A percentile compares a stretch with the other conserved stretches of the same genome.
phyloP scores from a whole-genome alignment of 2,329 filamentous ascomycete species.

The Monosporascus sp. region DNA sequence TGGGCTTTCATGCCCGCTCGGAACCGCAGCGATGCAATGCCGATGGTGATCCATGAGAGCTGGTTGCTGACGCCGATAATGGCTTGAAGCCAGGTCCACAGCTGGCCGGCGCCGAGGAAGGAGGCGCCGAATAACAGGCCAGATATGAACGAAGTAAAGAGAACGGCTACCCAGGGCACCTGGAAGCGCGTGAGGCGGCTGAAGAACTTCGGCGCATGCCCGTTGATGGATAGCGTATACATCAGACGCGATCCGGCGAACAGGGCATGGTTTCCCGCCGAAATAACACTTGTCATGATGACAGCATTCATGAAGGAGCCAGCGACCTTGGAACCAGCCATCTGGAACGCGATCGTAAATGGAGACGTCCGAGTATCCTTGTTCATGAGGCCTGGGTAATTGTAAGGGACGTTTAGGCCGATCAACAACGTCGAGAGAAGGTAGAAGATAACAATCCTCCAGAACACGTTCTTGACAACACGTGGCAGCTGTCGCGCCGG shows the following conservation, averaged over 20 bases:
- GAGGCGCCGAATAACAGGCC: conserved; percentile 60
- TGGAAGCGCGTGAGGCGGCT: conserved; percentile 42
- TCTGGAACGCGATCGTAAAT: conserved; percentile 57
- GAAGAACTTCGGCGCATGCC: conserved; percentile 53
- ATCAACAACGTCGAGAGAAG: conserved; percentile 47
- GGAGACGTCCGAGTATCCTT: conserved; percentile 42
- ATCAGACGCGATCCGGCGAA: conserved; percentile 52
- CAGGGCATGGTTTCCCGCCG: conserved; percentile 54
- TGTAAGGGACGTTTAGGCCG: conserved; percentile 56
- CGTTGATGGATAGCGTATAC: conserved; percentile 49
- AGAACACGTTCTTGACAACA: conserved; percentile 62
- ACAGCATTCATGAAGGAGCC: conserved; percentile 58
- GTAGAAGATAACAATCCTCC: conserved; percentile 55
- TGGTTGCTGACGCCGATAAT: conserved; percentile 65
- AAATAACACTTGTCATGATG: conserved; percentile 53
- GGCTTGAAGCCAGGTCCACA: conserved; percentile 64
- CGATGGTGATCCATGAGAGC: conserved; percentile 60
- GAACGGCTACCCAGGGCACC: conserved; percentile 49
- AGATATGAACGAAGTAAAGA: conserved; percentile 47
- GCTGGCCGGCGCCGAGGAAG: conserved; percentile 59
- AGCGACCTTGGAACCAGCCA: conserved; percentile 48
- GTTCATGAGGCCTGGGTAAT: conserved; percentile 38
- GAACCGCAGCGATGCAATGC: conserved; percentile 61
- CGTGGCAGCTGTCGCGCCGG: conserved; percentile 55
- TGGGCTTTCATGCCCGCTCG: conserved; percentile 51